Conservation (phyloP, 345 rosid genomes). For the Arabidopsis arenosa region DNA sequence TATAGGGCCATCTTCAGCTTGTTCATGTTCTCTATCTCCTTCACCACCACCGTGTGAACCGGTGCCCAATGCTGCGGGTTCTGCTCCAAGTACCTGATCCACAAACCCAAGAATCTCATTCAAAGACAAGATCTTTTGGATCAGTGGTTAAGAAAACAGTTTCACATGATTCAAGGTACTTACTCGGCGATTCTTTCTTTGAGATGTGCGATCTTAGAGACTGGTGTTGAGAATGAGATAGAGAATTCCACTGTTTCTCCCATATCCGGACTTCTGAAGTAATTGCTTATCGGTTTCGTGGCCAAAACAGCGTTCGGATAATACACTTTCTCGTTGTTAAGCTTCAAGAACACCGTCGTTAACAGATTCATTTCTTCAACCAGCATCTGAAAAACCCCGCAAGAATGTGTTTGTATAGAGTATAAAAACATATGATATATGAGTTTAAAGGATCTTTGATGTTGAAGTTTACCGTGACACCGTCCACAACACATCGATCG, state of each 20-base stretch:
- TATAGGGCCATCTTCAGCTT: slow-evolving; percentile 71
- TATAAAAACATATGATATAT: not conserved
- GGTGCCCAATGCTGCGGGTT: slow-evolving; percentile 70
- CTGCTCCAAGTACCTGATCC: slow-evolving; percentile 69
- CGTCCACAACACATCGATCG: slow-evolving; percentile 83
- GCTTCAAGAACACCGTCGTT: slow-evolving; percentile 73
- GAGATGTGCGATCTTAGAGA: slow-evolving; percentile 59
- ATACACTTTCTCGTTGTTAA: slow-evolving; percentile 72
- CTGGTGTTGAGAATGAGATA: slow-evolving; percentile 61
- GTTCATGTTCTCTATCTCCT: slow-evolving; percentile 74
- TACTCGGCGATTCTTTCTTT: slow-evolving; percentile 61
- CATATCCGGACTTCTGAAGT: slow-evolving; percentile 85
- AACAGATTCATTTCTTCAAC: slow-evolving; percentile 89
- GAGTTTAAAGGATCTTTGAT: not conserved
- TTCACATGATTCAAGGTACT: slow-evolving; percentile 30
- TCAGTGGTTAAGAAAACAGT: not conserved
- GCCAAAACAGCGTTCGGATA: slow-evolving; percentile 68
- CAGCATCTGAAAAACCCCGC: slow-evolving; percentile 56
- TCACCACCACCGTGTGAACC: slow-evolving; percentile 55
- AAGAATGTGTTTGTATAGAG: not conserved
- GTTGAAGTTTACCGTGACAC: slow-evolving; percentile 59
- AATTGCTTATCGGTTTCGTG: slow-evolving; percentile 69
- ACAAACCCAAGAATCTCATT: not conserved
- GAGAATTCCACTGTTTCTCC: slow-evolving; percentile 72
- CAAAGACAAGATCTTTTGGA: not conserved